Evolutionary conservation across 2,329 filamentous ascomycete species (phyloP), one percentile per base, ranked within the genome.

Genomic region (Waltergamsia citrina): DNA sequence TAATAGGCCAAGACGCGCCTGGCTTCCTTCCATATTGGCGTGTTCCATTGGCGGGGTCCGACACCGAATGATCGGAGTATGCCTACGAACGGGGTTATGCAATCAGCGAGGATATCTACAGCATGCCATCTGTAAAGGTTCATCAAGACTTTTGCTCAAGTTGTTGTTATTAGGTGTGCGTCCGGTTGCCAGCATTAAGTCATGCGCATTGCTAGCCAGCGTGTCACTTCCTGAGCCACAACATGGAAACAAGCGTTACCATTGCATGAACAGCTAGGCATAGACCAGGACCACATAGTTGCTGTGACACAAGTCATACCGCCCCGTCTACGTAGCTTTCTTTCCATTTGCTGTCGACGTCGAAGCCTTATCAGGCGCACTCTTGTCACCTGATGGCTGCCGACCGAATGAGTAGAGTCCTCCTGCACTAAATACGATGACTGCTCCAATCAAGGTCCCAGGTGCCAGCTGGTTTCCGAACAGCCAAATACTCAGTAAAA

Each of bases 401-500:
- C 27, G 17, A 10, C 36, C 36, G 6, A 88, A 71, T 3, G 85
- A 88, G 61, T 98, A 98, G 41, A 96, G 56, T 0, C 80, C 90
- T n/a, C 88, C 92, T 1, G 86, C 85, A 11, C 81, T 74, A 60
- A 96, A 98, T 7, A 98, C 92, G 41, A 96, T 67, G 5, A 76
- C 65, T 1, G 90, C 88, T 4, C 92, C 92, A 5, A 85, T 39
- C 34, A 94, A 59, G 40, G 94, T 94, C 25, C 85, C 81, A 1
- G 68, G 60, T 10, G 81, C 76, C 43, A 98, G 65, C 25, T 71
- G 61, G 53, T 98, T 95, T 5, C 90, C 92, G 59, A 98, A 98
- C 2, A 98, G 59, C 73, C 87, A 90, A 38, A 96, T 93, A 47
- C 88, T 95, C 38, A 96, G 57, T 41, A 96, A 63, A 40, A 96